Percentiles rank a stretch among this genome's conserved stretches.
These are phyloP conservation scores for Chiua virens DNA, from an alignment of 768 basidiomycete genomes.

Conservation along the genomic window DNA sequence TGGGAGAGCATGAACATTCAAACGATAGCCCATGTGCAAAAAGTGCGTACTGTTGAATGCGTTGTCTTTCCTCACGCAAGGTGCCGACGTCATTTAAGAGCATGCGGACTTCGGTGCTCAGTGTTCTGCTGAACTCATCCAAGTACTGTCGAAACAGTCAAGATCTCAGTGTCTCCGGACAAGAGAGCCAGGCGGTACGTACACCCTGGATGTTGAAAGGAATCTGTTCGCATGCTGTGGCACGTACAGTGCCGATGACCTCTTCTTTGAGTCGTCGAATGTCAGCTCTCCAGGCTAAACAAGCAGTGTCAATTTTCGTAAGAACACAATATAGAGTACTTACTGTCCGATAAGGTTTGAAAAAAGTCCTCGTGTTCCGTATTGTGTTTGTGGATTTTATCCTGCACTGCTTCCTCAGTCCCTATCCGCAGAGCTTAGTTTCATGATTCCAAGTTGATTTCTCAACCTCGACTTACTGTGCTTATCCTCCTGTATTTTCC, in stretches of 20 bases:
- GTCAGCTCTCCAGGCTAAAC: conserved; percentile 62
- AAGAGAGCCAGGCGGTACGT: conserved; percentile 24
- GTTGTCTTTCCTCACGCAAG: conserved; percentile 68
- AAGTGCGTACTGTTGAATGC: conserved; percentile 63
- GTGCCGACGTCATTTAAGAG: conserved; percentile 77
- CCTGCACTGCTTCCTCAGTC: conserved; percentile 49
- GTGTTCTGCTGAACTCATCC: conserved; percentile 76
- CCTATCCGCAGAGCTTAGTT: conserved; percentile 34
- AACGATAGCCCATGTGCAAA: background rate
- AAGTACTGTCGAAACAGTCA: conserved; percentile 51
- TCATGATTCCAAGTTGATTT: background rate
- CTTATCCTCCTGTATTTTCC: conserved; percentile 21
- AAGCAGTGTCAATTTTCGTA: background rate
- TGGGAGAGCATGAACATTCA: conserved; percentile 22
- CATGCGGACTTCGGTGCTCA: conserved; percentile 75
- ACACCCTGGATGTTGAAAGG: conserved; percentile 79
- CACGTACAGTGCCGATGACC: conserved; percentile 57
- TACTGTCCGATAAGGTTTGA: conserved; percentile 51
- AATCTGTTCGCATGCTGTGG: conserved; percentile 73
- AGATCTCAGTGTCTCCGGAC: background rate
- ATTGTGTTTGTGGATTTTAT: conserved; percentile 53
- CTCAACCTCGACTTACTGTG: conserved; percentile 43
- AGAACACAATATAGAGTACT: background rate
- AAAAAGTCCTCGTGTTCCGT: conserved; percentile 54
- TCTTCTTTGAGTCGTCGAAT: conserved; percentile 58